These are phyloP conservation scores for Coniferiporia weirii DNA, from an alignment of 1,284 basidiomycete genomes.

Conservation along the genomic window DNA sequence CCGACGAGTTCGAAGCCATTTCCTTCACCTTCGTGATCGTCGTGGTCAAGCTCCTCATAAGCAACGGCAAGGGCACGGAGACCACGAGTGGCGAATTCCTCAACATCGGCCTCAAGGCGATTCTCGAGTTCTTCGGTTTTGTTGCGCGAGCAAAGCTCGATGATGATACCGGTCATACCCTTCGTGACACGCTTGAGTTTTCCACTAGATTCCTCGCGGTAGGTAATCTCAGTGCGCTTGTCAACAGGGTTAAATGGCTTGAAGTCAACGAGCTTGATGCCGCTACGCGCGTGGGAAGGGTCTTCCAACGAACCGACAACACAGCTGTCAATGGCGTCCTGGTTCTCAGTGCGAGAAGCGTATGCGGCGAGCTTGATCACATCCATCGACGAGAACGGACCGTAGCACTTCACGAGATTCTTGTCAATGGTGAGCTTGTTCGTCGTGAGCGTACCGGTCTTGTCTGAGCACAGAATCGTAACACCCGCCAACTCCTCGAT, in stretches of 20 bases:
- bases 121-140: constrained; percentile 91
- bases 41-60: constrained; percentile 86
- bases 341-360: constrained; percentile 97
- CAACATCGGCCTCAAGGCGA: constrained; percentile 89
- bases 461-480: constrained; percentile 95
- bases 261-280: constrained; percentile 96
- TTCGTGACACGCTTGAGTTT: constrained; percentile 98
- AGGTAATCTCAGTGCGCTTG: constrained; percentile 99
- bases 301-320: constrained; percentile 82
- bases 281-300: constrained; percentile 70
- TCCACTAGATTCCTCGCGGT: constrained; percentile 89
- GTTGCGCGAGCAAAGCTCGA: constrained; percentile 94
- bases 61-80: constrained; percentile 97
- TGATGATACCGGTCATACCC: constrained; percentile 98
- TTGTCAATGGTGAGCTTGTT: constrained; percentile 99
- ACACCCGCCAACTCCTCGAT: constrained; percentile 97
- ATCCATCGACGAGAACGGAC: constrained; percentile 83
- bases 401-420: constrained; percentile 88
- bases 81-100: constrained; percentile 94
- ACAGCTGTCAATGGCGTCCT: constrained; percentile 93
- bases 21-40: constrained; percentile 78
- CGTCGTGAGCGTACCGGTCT: constrained; percentile 96
- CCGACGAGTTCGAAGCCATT: constrained; percentile 97
- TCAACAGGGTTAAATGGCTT: constrained; percentile 99
- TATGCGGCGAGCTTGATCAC: constrained; percentile 93